Evolutionary conservation across 2,329 filamentous ascomycete genomes (phyloP).

Genomic region (Ceratocystis smalleyi): DNA sequence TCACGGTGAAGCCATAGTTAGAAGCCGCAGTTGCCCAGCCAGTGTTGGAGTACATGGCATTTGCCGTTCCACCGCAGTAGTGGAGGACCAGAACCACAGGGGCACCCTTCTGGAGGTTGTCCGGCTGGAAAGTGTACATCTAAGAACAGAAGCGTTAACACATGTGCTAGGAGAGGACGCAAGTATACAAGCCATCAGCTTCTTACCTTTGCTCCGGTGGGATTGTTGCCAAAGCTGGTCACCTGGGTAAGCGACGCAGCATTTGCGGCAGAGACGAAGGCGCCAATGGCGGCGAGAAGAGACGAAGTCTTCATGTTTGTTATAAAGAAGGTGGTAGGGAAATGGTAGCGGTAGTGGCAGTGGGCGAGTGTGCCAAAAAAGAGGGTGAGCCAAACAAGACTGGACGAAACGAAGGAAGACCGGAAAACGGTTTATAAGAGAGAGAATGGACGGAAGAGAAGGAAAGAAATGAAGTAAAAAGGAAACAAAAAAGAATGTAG

Average conservation of each 20-base stretch:
- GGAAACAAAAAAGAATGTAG: not conserved
- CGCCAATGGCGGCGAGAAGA: not conserved
- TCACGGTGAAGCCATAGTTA: slow-evolving; percentile 31
- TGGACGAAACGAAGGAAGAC: not conserved
- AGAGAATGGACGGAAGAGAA: not conserved
- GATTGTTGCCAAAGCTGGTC: slow-evolving; percentile 27
- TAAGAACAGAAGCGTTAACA: not conserved
- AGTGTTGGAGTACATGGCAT: slow-evolving; percentile 32
- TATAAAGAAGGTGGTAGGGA: too few species aligned
- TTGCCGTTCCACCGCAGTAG: slow-evolving; percentile 37
- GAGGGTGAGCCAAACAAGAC: not conserved
- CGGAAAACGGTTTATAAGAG: not conserved
- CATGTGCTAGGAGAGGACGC: not conserved
- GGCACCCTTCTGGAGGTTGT: slow-evolving; percentile 26
- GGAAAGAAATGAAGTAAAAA: too few species aligned
- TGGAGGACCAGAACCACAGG: slow-evolving; percentile 37
- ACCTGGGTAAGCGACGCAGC: slow-evolving; percentile 25
- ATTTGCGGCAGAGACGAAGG: slow-evolving; percentile 6
- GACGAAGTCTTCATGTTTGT: slow-evolving; percentile 8
- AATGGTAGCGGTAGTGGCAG: too few species aligned
- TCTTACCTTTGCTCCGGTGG: slow-evolving; percentile 17
- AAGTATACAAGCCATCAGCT: not conserved
- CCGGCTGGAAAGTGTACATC: slow-evolving; percentile 25
- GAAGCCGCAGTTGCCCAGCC: slow-evolving; percentile 33
- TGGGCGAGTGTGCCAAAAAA: not conserved